Percentiles rank a stretch among this genome's conserved stretches.
phyloP scores from a whole-genome alignment of 75 land plant species.

The Cupressus sempervirens region DNA sequence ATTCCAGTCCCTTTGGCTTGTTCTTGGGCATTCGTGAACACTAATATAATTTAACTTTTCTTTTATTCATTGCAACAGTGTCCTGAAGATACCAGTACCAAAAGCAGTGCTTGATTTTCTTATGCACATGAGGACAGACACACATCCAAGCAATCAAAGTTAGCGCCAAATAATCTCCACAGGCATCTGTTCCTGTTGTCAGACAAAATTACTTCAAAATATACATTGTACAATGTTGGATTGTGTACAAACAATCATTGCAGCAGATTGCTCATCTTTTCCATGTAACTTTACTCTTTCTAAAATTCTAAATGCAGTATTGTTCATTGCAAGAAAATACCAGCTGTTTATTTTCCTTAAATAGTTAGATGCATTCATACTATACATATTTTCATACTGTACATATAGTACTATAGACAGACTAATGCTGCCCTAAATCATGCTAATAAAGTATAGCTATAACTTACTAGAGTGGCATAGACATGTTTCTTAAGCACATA shows the following conservation, averaged over 20 bases:
- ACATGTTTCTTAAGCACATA: background rate
- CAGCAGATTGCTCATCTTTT: background rate
- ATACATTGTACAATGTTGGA: background rate
- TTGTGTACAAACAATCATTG: background rate
- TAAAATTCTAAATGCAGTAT: background rate
- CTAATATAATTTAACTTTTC: no score
- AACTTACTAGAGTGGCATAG: background rate
- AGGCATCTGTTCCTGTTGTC: background rate
- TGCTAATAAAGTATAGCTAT: background rate
- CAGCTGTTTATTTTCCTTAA: background rate
- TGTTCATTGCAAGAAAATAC: background rate
- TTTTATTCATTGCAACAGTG: background rate
- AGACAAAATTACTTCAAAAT: background rate
- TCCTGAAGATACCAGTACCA: background rate
- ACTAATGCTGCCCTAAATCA: background rate
- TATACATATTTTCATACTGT: background rate
- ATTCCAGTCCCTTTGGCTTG: no score
- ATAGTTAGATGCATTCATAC: background rate
- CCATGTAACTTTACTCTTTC: background rate
- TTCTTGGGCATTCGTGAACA: no score
- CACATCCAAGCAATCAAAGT: background rate
- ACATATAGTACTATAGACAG: background rate
- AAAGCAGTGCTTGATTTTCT: background rate
- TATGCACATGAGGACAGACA: background rate
- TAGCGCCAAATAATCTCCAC: background rate